Base-by-base conservation (phyloP, 306 rosid species). In the Mimosa bimucronata region DNA sequence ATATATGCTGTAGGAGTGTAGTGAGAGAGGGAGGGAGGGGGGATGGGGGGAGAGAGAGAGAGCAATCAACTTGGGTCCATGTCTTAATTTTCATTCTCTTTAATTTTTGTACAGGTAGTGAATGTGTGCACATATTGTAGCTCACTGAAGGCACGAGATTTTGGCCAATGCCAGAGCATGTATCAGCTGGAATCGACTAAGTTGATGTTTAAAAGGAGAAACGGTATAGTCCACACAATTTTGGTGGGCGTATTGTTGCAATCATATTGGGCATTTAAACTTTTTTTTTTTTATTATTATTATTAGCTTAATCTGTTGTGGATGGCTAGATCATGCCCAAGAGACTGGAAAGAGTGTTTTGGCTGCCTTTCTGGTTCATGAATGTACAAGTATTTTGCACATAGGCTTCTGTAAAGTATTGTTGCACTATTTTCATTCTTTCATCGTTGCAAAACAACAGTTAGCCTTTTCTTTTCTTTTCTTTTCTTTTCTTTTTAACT, bases 91-190 rank as follows among this genome's bases (percentile, higher is more conserved):
- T 61, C 26, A 66, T 64, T 64, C 41, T 79, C 79, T 18, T 73
- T 74, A 62, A 57, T 41, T 80, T 31, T 53, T 73, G 25, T 55
- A 65, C 78, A 83, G 89, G 65, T 61, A 48, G 21, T 38, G 19
- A 34, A 7, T 31, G 28, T 44, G 58, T 34, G 82, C 34, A 69
- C 60, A 1, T 53, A 19, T 53, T n/a, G 60, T 53, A 23, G 73
- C 38, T 45, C 64, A 53, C 40, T 48, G 78, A 74, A 64, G 38
- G 66, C 68, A 58, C 11, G 7, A n/a, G 25, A 52, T 29, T 31
- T 38, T 77, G 65, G 77, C 64, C 71, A 72, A 45, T 66, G 34
- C 16, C 41, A 73, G 67, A 60, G 52, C 71, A 60, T 64, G 28
- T 31, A 68, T 70, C 19, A 62, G 38, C 64, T 80, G 81, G 80